Conservation (phyloP, 768 basidiomycete genomes). For the Suillus weaverae region DNA sequence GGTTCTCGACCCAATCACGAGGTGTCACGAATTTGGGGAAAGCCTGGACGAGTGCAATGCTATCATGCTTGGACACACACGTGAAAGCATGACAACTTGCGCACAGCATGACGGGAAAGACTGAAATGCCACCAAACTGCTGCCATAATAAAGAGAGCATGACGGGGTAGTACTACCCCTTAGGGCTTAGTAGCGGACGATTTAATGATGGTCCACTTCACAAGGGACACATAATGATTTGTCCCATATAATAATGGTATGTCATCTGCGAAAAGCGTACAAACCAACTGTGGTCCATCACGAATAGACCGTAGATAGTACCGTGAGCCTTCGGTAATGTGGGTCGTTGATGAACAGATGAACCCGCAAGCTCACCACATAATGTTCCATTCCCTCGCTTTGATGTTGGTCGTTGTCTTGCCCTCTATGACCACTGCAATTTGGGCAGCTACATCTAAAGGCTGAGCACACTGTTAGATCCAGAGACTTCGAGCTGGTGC, state of each 20-base stretch:
- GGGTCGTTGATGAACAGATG: background rate
- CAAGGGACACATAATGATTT: background rate
- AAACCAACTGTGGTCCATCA: background rate
- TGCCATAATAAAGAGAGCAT: background rate
- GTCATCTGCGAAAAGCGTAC: background rate
- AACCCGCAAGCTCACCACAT: background rate
- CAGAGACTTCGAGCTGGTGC: conserved; percentile 16
- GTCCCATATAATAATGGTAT: background rate
- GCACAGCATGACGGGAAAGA: background rate
- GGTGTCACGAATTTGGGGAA: background rate
- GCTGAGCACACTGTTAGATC: background rate
- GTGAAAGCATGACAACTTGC: background rate
- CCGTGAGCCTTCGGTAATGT: background rate
- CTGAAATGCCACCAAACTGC: background rate
- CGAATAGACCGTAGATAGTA: background rate
- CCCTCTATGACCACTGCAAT: conserved; percentile 20
- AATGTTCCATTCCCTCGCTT: background rate
- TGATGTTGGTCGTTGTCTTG: conserved; percentile 4
- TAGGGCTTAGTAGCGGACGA: background rate
- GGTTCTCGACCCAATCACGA: background rate
- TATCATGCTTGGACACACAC: background rate
- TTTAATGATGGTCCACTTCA: background rate
- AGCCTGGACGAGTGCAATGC: background rate
- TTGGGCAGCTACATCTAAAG: conserved; percentile 20
- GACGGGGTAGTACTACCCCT: background rate